Evolutionary conservation across 225 moss, liverwort and hornwort genomes (phyloP).

Genomic region (Sphagnum tenellum): DNA sequence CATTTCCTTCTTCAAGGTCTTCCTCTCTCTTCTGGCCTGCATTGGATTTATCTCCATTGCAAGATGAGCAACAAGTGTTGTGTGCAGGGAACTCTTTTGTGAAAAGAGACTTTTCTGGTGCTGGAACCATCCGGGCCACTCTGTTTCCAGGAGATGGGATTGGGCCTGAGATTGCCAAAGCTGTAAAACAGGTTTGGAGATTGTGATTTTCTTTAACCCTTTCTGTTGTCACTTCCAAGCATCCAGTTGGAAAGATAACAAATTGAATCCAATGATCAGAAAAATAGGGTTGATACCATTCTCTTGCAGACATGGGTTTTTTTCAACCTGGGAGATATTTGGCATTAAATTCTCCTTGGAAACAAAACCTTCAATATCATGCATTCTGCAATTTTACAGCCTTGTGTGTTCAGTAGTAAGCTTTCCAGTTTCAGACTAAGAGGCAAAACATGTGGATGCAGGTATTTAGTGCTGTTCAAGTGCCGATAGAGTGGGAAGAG

Average conservation of each 20-base stretch:
- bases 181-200: conserved; percentile 53
- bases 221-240: not conserved
- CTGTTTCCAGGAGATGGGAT: conserved; percentile 92
- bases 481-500: conserved; percentile 70
- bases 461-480: conserved; percentile 67
- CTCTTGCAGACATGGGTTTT: not conserved
- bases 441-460: conserved; percentile 13
- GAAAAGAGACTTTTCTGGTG: no score
- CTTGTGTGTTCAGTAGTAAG: not conserved
- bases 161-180: conserved; percentile 71
- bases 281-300: not conserved
- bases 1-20: no score
- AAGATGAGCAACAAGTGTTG: no score
- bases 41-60: no score
- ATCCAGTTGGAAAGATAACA: not conserved
- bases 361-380: no score
- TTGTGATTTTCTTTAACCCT: not conserved
- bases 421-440: not conserved
- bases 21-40: no score
- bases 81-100: no score
- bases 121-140: conserved; percentile 32
- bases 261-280: not conserved
- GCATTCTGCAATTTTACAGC: not conserved
- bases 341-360: not conserved
- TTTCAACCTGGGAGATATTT: not conserved